Base-by-base conservation (phyloP, 2,329 filamentous ascomycete species). In the Grosmannia serpens region DNA sequence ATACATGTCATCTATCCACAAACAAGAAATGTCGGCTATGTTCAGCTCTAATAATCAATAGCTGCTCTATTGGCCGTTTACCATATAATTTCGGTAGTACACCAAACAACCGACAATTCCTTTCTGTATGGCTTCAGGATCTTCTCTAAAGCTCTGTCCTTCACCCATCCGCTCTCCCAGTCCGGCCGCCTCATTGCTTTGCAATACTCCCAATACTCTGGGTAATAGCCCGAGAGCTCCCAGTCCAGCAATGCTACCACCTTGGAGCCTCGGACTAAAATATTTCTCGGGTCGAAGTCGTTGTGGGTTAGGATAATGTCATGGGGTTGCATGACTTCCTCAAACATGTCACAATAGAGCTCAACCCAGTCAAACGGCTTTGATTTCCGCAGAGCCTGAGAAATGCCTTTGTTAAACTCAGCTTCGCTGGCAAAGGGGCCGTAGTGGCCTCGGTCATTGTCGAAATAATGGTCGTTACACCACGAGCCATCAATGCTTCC, bases 131-230 rank as follows among this genome's bases (percentile, higher is more conserved):
- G 44, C 9, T 56, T 22, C 6, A 56, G 8, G 20, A 56, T 26
- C 41, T 24, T 49, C 13, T 50, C 55, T 17, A 56, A 17, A 24
- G 26, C n/a, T 10, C 44, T 22, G 7, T 56, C 55, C 17, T 50
- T 33, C 8, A 50, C n/a, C 55, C 55, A 56, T 26, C 20, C 26
- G 15, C 27, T 49, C 8, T 56, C 55, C 55, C 44, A 56, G n/a
- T 26, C 53, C 20, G 53, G 53, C 6, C 53, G 53, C 53, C 53
- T 29, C n/a, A 55, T 22, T 11, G 53, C 35, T 26, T 71, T 71
- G 60, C 68, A 71, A 53, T 65, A 68, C 58, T 71, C 69, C 70
- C 68, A 71, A 58, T 70, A 70, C 20, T 64, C 65, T 2, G 68
- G 68, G 61, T 68, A 69, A 67, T 68, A 71, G 10, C 69, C 70